Conservation (phyloP, 2,329 filamentous ascomycete species). For the Trichoderma gracile region DNA sequence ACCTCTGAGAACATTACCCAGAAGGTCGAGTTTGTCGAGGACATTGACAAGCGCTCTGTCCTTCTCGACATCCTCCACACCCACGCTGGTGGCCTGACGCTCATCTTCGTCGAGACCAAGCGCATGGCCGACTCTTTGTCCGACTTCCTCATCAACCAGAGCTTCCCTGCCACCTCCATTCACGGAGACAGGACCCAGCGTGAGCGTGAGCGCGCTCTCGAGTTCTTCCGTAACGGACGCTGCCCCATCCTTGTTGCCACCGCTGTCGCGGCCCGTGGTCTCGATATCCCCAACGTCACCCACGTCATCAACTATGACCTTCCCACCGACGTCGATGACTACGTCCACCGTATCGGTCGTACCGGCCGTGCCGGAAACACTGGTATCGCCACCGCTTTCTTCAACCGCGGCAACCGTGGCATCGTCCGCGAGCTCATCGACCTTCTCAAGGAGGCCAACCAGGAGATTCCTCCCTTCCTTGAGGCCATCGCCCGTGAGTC, state of each 20-base stretch:
- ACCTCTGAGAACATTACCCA: constrained; percentile 99
- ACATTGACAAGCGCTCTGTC: constrained; percentile 95
- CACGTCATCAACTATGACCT: constrained; percentile 99
- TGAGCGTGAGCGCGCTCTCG: constrained; percentile 95
- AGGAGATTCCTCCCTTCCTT: constrained; percentile 90
- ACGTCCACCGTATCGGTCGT: constrained; percentile 99
- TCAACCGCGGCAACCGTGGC: constrained; percentile 99
- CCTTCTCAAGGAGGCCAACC: constrained; percentile 98
- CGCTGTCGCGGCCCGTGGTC: constrained; percentile 85
- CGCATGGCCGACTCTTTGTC: constrained; percentile 98
- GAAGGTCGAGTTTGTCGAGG: constrained; percentile 97
- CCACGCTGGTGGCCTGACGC: constrained; percentile 81
- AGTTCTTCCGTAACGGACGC: constrained; percentile 94
- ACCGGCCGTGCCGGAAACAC: constrained; percentile 99
- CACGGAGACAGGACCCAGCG: constrained; percentile 98
- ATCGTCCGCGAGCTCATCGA: constrained; percentile 95
- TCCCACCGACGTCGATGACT: constrained; percentile 98
- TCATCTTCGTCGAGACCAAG: constrained; percentile 99
- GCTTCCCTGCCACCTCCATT: constrained; percentile 96
- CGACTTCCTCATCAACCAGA: constrained; percentile 98
- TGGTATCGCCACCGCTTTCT: constrained; percentile 96
- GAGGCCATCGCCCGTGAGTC: constrained; percentile 97
- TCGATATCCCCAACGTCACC: constrained; percentile 94
- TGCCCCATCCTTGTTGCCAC: constrained; percentile 97
- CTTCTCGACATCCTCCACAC: constrained; percentile 97